Evolutionary conservation across 2,329 filamentous ascomycete genomes (phyloP).

Genomic region (Grosmannia huntii): DNA sequence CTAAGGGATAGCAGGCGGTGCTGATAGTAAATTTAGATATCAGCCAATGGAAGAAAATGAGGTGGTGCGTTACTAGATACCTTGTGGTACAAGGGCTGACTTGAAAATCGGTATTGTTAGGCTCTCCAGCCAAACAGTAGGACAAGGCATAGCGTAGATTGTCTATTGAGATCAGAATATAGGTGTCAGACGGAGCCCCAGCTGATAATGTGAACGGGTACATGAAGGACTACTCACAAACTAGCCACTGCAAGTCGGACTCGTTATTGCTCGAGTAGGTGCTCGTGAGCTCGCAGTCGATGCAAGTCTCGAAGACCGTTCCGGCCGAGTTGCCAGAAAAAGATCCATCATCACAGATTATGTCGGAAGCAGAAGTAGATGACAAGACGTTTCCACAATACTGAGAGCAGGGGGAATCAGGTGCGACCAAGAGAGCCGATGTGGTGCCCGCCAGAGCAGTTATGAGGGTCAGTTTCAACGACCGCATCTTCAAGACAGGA

Average conservation of each 20-base stretch:
- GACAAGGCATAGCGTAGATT: constrained; percentile 44
- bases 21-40: constrained; percentile 18
- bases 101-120: constrained; percentile 26
- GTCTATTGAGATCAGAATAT: constrained; percentile 23
- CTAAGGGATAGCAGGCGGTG: constrained; percentile 37
- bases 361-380: constrained; percentile 30
- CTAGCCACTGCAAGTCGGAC: constrained; percentile 39
- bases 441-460: constrained; percentile 12
- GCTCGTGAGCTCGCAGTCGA: constrained; percentile 40
- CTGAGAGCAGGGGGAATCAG: constrained; percentile 34
- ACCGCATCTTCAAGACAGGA: constrained; percentile 4
- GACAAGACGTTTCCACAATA: constrained; percentile 41
- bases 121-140: constrained; percentile 40
- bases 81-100: constrained; percentile 38
- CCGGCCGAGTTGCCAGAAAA: constrained; percentile 27
- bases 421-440: constrained; percentile 27
- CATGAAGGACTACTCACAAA: constrained; percentile 33
- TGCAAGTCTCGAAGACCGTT: constrained; percentile 37
- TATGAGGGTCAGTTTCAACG: constrained; percentile 9
- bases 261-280: constrained; percentile 23
- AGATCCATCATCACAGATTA: constrained; percentile 31
- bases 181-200: not conserved
- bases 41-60: not conserved
- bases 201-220: too few species aligned
- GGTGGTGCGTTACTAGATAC: constrained; percentile 21